Percentiles rank a stretch among this genome's conserved stretches.
Conservation (phyloP, 306 rosid genomes). For the Rosa chinensis region DNA sequence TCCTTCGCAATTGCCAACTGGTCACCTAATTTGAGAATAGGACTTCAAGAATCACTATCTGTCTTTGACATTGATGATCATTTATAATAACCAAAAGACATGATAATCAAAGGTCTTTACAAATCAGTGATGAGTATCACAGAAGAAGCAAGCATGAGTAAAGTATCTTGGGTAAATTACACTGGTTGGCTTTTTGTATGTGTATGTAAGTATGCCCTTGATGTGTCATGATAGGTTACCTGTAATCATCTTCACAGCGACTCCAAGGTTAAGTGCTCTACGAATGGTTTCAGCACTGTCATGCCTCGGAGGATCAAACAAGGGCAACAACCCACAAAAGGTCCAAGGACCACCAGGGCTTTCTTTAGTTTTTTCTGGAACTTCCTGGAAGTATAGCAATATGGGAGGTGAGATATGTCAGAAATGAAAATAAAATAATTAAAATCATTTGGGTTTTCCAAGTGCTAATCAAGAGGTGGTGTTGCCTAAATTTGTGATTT, state of each 20-base stretch:
- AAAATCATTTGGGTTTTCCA: constrained; percentile 3
- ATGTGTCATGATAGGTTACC: constrained; percentile 37
- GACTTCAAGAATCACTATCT: constrained; percentile 13
- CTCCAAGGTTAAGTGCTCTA: constrained; percentile 87
- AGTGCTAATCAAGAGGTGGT: constrained; percentile 10
- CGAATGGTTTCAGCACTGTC: constrained; percentile 92
- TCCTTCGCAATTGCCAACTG: constrained; percentile 90
- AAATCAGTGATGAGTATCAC: neutral
- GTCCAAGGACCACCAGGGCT: constrained; percentile 82
- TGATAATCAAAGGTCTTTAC: neutral
- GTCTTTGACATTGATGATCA: constrained; percentile 13
- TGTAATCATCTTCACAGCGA: constrained; percentile 88
- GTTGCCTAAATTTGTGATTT: neutral
- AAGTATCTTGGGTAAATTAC: neutral
- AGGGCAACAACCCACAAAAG: constrained; percentile 79
- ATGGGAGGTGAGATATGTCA: constrained; percentile 3
- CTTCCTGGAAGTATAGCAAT: constrained; percentile 44
- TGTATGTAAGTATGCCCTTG: neutral
- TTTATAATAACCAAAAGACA: constrained; percentile 7
- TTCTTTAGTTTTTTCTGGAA: constrained; percentile 76
- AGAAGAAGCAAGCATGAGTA: neutral
- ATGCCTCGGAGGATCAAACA: constrained; percentile 92
- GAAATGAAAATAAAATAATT: constrained; percentile 20
- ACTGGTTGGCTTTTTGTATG: neutral
- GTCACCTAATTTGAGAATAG: constrained; percentile 53